Evolutionary conservation across 106 monocot species (phyloP).

Genomic region (Chionographis japonica): DNA sequence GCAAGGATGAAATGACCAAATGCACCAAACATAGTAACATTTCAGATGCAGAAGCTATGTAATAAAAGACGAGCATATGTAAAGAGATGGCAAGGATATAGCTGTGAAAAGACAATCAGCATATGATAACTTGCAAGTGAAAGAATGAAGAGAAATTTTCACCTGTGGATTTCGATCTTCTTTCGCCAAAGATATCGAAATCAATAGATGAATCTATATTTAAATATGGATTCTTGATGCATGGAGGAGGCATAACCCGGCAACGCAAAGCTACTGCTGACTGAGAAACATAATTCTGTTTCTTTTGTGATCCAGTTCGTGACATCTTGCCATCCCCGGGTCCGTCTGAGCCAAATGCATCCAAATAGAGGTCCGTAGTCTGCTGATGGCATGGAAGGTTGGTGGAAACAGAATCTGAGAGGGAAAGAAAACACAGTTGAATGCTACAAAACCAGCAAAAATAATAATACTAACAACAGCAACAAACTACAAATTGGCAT

Average conservation of each 20-base stretch:
- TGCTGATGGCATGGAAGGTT: slow-evolving; percentile 21
- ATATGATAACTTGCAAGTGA: background rate
- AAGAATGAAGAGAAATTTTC: slow-evolving; percentile 1
- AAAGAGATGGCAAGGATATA: too few relatives aligned
- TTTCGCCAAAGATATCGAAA: slow-evolving; percentile 53
- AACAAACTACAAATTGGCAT: too few relatives aligned
- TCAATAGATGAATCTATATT: slow-evolving; percentile 25
- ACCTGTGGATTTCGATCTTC: slow-evolving; percentile 64
- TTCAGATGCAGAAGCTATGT: too few relatives aligned
- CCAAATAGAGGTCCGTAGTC: slow-evolving; percentile 24
- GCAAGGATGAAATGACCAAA: too few relatives aligned
- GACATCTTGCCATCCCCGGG: slow-evolving; percentile 3
- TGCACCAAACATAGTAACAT: too few relatives aligned
- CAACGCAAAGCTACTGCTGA: slow-evolving; percentile 86
- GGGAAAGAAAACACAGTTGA: background rate
- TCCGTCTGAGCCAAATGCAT: slow-evolving; percentile 20
- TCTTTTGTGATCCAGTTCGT: slow-evolving; percentile 33
- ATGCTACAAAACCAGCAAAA: background rate
- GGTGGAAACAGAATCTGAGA: slow-evolving; percentile 1
- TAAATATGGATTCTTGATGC: slow-evolving; percentile 89
- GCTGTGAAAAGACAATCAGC: background rate
- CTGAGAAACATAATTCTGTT: slow-evolving; percentile 61
- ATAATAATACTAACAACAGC: background rate
- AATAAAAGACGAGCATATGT: too few relatives aligned
- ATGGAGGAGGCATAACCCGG: slow-evolving; percentile 89